A percentile compares a stretch with the other conserved stretches of the same genome.
Evolutionary conservation across 1,284 basidiomycete species (phyloP).

Genomic region (Ustilago lituana): DNA sequence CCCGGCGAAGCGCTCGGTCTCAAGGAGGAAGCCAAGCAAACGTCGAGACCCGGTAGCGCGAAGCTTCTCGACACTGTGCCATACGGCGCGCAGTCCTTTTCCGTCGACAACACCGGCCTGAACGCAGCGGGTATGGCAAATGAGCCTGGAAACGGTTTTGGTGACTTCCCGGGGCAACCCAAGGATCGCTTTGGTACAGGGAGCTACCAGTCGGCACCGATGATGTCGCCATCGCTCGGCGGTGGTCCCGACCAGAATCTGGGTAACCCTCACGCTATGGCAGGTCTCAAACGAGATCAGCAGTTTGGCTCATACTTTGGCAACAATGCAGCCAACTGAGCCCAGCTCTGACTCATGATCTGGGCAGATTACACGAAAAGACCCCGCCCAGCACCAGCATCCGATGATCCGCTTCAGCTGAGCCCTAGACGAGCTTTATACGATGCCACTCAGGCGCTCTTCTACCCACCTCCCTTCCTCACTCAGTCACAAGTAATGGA

Average conservation of each 20-base stretch:
- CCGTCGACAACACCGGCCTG: not conserved
- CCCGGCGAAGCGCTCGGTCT: conserved; percentile 2
- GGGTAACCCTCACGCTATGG: not conserved
- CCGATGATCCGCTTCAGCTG: too few species aligned
- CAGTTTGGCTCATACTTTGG: conserved; percentile 26
- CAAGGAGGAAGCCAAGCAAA: conserved; percentile 11
- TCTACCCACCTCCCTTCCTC: too few species aligned
- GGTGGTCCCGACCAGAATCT: conserved; percentile 9
- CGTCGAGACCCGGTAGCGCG: conserved; percentile 24
- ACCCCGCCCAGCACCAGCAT: too few species aligned
- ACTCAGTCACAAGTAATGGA: too few species aligned
- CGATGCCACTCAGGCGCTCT: too few species aligned
- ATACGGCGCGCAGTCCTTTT: conserved; percentile 19
- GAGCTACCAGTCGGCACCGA: conserved; percentile 11
- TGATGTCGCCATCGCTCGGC: conserved; percentile 21
- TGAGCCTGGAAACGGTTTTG: conserved; percentile 6
- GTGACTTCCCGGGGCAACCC: conserved; percentile 7
- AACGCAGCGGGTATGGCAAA: conserved; percentile 4
- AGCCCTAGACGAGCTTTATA: too few species aligned
- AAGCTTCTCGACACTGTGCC: conserved; percentile 14
- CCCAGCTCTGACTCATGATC: too few species aligned
- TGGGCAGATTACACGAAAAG: too few species aligned
- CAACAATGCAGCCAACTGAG: conserved; percentile 17
- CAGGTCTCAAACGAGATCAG: conserved; percentile 13
- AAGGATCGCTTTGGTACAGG: conserved; percentile 23